Evolutionary conservation across 2,329 filamentous ascomycete genomes (phyloP), one percentile per base, ranked within the genome.

Genomic region (Aureobasidium sp.): DNA sequence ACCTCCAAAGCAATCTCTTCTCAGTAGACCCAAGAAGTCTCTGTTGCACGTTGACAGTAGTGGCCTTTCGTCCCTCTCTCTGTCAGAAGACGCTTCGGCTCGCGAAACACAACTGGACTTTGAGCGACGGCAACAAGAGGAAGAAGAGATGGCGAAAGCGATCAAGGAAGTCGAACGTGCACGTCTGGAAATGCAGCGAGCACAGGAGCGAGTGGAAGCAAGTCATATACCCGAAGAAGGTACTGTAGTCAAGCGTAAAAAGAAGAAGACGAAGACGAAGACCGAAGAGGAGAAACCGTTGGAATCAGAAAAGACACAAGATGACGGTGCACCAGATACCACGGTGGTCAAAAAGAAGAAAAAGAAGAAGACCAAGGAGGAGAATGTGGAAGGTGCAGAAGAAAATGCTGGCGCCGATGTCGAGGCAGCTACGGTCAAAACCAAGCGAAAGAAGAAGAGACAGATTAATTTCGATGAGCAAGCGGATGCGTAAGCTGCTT

Each of bases 1-100:
- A 59, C 36, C 37, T 9, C 13, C 69, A 3, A 69, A 71, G 59
- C 67, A 70, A 9, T 67, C 73, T 39, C 69, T 72, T n/a, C 63
- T 73, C 16, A 53, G 65, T 1, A 66, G 69, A 54, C 68, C 69
- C 0, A 89, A 85, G 69, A 90, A 88, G 64, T 81, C 81, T 5
- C 77, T 97, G 1, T 82, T 99, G 1, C 85, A 92, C 66, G 88
- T 97, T 0, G 91, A 97, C 74, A 96, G 91, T 41, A 93, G 89
- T 66, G 88, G 86, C 45, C 84, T 99, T 3, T 85, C 86, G 1
- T 78, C 84, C 3, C 82, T 97, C 48, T 88, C 83, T 49, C 81
- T 97, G 1, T 84, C 87, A 53, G 84, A 80, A 36, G 77, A 73
- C 9, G 52, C 42, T 2, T 67, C 60, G 39, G 45, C 53, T 7